Base-by-base conservation (phyloP, 2,329 filamentous ascomycete genomes). In the Fusarium floridanum region DNA sequence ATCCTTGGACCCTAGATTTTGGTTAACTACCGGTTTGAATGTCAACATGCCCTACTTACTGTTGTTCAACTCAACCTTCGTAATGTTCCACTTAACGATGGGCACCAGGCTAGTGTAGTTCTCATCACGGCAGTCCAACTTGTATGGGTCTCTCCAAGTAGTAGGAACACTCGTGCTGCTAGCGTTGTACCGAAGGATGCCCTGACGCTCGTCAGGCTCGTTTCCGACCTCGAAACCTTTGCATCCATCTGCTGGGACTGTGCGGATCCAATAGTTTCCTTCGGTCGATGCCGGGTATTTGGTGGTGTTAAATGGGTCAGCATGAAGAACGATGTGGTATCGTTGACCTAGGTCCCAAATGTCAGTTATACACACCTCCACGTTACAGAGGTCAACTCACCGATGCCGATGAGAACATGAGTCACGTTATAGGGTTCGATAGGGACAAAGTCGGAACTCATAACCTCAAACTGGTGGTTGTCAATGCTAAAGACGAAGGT, bases 211-310 rank as follows among this genome's bases (percentile, higher is more conserved):
- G 22, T 67, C 64, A 5, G 57, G 64, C 34, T 67, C 64, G 20
- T 67, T 67, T 24, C 64, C 64, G n/a, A 14, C 10, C 36, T 67
- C 64, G 29, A 67, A 67, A 10, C 64, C 64, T 45, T 62, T 67
- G 57, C 64, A 67, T n/a, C 45, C 45, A 12, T 67, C 48, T 45
- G 64, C 64, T 3, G 64, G 62, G 17, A 64, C 62, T 22, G 62
- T 64, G 27, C 62, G 62, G 20, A 64, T 64, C 62, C 62, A 64
- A 27, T 64, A 64, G 45, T 64, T 57, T 32, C 62, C 62, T 8
- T 57, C 37, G 3, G 17, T 27, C 50, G 48, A 56, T 12, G 27
- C 50, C 11, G 62, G 48, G 43, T 64, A 64, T 6, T 4, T 57
- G 27, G 6, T 8, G 4, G 5, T 59, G 20, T 59, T 59, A 22